Conservation (phyloP, 2,329 filamentous ascomycete species). For the Apiospora phragmitis region DNA sequence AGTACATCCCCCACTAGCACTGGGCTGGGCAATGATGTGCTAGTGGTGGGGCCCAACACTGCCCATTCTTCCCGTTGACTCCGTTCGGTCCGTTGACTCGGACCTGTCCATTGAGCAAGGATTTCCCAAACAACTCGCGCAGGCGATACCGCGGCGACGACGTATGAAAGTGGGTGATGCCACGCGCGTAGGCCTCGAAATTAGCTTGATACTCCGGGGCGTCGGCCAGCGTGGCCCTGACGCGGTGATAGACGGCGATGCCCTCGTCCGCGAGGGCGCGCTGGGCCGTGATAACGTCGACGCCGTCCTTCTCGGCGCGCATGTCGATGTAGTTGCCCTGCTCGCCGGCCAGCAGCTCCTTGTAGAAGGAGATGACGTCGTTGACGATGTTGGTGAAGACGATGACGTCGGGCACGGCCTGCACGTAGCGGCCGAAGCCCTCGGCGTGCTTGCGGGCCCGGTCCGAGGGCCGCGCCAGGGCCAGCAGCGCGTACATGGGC, state of each 20-base stretch:
- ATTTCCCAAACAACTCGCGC: slow-evolving; percentile 11
- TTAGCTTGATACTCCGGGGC: slow-evolving; percentile 15
- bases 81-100: too few relatives aligned
- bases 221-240: slow-evolving; percentile 9
- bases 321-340: slow-evolving; percentile 16
- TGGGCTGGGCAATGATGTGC: too few relatives aligned
- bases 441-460: not conserved
- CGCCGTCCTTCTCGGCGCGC: slow-evolving; percentile 14
- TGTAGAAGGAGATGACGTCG: slow-evolving; percentile 19
- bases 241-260: not conserved
- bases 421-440: not conserved
- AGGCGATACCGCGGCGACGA: slow-evolving; percentile 15
- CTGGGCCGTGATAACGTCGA: not conserved
- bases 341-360: slow-evolving; percentile 14
- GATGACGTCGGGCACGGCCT: slow-evolving; percentile 13
- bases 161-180: slow-evolving; percentile 16
- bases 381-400: slow-evolving; percentile 16
- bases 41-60: too few relatives aligned
- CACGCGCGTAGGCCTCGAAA: slow-evolving; percentile 15
- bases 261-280: not conserved
- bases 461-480: slow-evolving; percentile 12
- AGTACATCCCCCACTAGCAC: too few relatives aligned
- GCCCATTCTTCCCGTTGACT: not conserved
- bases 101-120: not conserved
- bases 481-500: slow-evolving; percentile 15